Evolutionary conservation across 2,329 filamentous ascomycete genomes (phyloP), one percentile per base, ranked within the genome.

Genomic region (Metarhizium robertsii): DNA sequence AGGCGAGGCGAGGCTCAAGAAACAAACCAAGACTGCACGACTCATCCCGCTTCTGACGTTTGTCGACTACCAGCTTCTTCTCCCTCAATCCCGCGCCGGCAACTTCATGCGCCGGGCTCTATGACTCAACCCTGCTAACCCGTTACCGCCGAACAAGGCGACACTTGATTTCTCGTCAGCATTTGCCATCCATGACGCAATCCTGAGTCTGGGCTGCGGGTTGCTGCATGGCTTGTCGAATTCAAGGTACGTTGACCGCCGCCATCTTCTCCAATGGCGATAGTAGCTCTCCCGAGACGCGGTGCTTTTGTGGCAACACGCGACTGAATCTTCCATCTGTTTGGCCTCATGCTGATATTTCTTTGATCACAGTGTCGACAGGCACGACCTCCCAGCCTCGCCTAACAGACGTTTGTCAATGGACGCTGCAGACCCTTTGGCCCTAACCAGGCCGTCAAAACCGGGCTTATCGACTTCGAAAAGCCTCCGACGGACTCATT

Each of bases 391-490:
- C 56, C 52, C 16, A 40, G 52, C 56, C 55, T 38, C 36, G 45
- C 55, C 53, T 57, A 51, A 30, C 53, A 30, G 34, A 46, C 40
- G 53, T 52, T 43, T 48, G 59, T 58, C 57, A 53, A 64, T 64
- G 61, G 61, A 64, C 52, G 59, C 59, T 49, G 52, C 58, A 55
- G 59, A 64, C 50, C 40, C 57, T 53, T 57, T 51, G 25, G 50
- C 56, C 54, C 56, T 56, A 40, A 58, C 58, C 53, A 57, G 54
- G 57, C 59, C 58, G 51, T 56, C 57, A 32, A 52, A 55, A 36
- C 54, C 56, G 18, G 57, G 36, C 36, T 20, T 59, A 3, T 53
- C 52, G 20, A 46, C 52, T 30, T 52, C 53, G 20, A 34, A 45
- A 25, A 45, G 42, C 18, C 46, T 53, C 0, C 52, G 36, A 47